Base-by-base conservation (phyloP, 306 rosid species). In the Prunus fruticosa region DNA sequence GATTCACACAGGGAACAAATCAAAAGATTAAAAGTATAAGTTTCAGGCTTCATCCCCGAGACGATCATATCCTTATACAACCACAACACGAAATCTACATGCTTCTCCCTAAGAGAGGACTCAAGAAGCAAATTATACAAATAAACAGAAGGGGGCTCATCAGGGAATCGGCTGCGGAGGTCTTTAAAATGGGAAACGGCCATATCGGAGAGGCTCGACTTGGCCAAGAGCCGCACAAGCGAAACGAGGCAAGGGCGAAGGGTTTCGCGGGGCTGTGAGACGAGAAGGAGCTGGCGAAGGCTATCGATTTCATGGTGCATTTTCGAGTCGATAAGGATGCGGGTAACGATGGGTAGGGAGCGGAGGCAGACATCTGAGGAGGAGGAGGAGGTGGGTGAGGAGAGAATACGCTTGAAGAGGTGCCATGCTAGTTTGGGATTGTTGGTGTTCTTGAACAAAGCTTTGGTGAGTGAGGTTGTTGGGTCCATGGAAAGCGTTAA, bases 361-460 rank as follows among this genome's bases (percentile, higher is more conserved):
- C 72, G 83, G 61, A 86, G 80, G 34, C 25, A 49, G 74, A 49
- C 71, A 28, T 78, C 13, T 11, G 78, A 62, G 14, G 81, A 61
- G 27, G 83, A 74, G 11, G 82, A 9, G 27, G 65, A 20, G 50
- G 76, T 43, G 58, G 91, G 83, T 0, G 91, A 83, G 71, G 93
- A 85, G 32, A 90, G 73, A 9, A 89, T 69, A 73, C 91, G 92
- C 76, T 90, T 89, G 84, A 89, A 87, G 77, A 94, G 86, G 51
- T 83, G 84, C 92, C 97, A 95, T 84, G 98, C 98, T 8, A 95
- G 71, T 68, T 66, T 85, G 2, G 98, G 98, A 64, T 88, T 88
- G 82, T 73, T 56, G 61, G 67, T 64, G 88, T 90, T 93, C 51
- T 83, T 78, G 74, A 79, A 41, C 50, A 93, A 72, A 34, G 89